These are phyloP conservation scores for Hypoxylon sp. DNA, from an alignment of 2,329 filamentous ascomycete species.

Conservation along the genomic window DNA sequence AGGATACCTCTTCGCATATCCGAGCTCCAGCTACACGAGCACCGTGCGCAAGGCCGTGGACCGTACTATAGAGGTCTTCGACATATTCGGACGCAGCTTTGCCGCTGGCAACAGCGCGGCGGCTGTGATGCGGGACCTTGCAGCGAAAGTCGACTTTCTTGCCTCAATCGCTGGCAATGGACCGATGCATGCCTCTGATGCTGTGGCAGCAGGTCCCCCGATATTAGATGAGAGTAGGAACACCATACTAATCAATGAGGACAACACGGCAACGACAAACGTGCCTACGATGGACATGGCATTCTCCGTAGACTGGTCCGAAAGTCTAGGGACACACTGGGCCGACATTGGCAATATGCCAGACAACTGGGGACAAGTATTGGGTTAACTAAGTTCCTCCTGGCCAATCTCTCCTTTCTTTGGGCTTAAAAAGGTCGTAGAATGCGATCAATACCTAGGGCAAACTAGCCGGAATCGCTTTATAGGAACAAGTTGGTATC, in stretches of 20 bases:
- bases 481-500: background rate
- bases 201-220: background rate
- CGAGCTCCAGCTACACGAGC: slow-evolving; percentile 21
- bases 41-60: slow-evolving; percentile 33
- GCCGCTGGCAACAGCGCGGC: slow-evolving; percentile 34
- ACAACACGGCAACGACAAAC: slow-evolving; percentile 20
- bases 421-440: background rate
- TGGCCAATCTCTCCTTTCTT: background rate
- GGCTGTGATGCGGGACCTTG: slow-evolving; percentile 36
- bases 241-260: slow-evolving; percentile 7
- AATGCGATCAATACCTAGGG: background rate
- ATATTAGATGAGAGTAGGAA: background rate
- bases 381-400: background rate
- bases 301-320: slow-evolving; percentile 36
- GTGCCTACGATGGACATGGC: slow-evolving; percentile 35
- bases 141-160: slow-evolving; percentile 37
- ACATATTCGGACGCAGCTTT: slow-evolving; percentile 36
- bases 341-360: slow-evolving; percentile 30
- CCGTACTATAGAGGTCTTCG: slow-evolving; percentile 34
- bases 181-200: background rate
- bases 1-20: slow-evolving; percentile 38
- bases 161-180: slow-evolving; percentile 9
- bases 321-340: slow-evolving; percentile 36
- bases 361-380: slow-evolving; percentile 32
- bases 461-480: background rate